Percentiles rank a stretch among this genome's conserved stretches.
Conservation (phyloP, 2,329 filamentous ascomycete genomes). For the Aureobasidium leucospermi region DNA sequence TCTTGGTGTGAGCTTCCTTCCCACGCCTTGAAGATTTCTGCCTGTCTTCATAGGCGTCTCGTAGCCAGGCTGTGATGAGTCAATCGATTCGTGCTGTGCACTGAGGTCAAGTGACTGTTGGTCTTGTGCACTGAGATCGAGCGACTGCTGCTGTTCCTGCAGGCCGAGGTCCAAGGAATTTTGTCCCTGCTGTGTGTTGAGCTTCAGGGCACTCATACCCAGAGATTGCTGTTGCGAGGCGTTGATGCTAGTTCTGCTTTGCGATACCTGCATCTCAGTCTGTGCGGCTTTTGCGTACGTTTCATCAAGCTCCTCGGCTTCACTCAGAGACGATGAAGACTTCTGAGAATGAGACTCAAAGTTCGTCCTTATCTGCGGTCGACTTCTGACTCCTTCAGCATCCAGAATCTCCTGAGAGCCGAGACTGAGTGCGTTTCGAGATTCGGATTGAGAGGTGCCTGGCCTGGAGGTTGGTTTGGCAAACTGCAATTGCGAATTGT, state of each 20-base stretch:
- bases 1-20: conserved; percentile 2
- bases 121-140: neutral
- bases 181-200: no score
- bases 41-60: neutral
- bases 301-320: neutral
- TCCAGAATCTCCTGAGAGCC: conserved; percentile 1
- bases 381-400: neutral
- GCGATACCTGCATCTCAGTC: neutral
- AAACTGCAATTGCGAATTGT: neutral
- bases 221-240: neutral
- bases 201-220: neutral
- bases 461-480: neutral
- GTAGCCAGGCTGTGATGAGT: neutral
- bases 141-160: neutral
- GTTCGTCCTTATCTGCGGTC: neutral
- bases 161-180: neutral
- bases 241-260: neutral
- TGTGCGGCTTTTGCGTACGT: neutral
- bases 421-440: neutral
- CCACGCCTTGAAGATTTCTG: conserved; percentile 6
- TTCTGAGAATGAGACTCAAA: neutral
- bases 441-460: neutral
- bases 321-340: conserved; percentile 2
- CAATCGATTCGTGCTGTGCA: neutral
- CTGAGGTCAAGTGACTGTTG: neutral